Conservation (phyloP, 805 yeast species). For the Saturnispora ahearnii region DNA sequence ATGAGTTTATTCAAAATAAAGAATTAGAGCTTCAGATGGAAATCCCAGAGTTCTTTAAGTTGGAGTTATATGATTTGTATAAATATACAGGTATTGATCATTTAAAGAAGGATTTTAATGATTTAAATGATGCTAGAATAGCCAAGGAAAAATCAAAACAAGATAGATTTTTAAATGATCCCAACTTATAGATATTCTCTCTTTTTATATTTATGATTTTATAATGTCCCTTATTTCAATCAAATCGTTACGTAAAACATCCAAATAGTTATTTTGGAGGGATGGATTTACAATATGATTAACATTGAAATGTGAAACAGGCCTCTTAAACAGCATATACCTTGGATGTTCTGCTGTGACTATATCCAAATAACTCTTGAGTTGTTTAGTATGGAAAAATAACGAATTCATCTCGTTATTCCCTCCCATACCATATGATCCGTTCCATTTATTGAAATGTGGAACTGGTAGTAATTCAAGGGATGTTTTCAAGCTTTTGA, state of each 20-base stretch:
- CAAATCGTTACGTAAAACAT: constrained; percentile 22
- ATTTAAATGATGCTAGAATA: constrained; percentile 18
- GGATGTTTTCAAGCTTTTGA: constrained; percentile 24
- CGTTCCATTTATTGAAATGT: constrained; percentile 17
- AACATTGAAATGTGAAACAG: constrained; percentile 14
- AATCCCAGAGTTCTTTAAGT: constrained; percentile 24
- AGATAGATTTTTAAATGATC: constrained; percentile 4
- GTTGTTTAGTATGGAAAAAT: constrained; percentile 27
- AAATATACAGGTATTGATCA: constrained; percentile 19
- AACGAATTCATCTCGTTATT: constrained; percentile 29
- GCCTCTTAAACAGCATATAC: constrained; percentile 25
- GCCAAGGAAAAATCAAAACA: constrained; percentile 14
- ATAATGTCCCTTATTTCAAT: constrained; percentile 10
- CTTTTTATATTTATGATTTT: constrained; percentile 3
- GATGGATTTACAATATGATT: constrained; percentile 6
- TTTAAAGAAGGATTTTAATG: constrained; percentile 19
- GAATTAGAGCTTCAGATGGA: constrained; percentile 23
- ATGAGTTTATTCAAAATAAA: constrained; percentile 23
- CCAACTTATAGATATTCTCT: constrained; percentile 3
- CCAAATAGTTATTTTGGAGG: constrained; percentile 19
- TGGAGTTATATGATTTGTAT: constrained; percentile 19
- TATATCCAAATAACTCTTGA: constrained; percentile 26
- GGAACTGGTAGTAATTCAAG: constrained; percentile 22
- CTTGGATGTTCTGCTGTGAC: constrained; percentile 29
- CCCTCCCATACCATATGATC: constrained; percentile 10